Evolutionary conservation across 139 green algal genomes (phyloP).

Genomic region (Haematococcus lacustris): DNA sequence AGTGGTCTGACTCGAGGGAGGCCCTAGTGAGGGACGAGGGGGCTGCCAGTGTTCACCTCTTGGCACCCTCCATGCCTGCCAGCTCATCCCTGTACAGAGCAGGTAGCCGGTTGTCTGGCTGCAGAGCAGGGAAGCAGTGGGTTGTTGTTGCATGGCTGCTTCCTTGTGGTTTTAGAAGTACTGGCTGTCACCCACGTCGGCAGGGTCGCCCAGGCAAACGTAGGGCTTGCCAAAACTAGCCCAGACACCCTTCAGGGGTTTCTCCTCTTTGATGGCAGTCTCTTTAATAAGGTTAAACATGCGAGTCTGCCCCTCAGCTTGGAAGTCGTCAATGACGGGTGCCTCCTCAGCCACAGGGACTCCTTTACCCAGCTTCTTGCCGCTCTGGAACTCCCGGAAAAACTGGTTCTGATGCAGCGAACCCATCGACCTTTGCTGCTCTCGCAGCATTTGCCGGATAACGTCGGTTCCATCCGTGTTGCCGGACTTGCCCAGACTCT

Average conservation of each 20-base stretch:
- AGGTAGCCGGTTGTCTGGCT: constrained; percentile 20
- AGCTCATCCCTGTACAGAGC: constrained; percentile 25
- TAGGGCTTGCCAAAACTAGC: constrained; percentile 36
- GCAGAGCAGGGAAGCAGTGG: not conserved
- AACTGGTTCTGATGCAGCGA: constrained; percentile 33
- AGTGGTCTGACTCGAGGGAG: not conserved
- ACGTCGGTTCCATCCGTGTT: constrained; percentile 36
- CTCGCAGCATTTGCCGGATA: constrained; percentile 33
- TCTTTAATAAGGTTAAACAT: constrained; percentile 40
- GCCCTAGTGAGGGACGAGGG: not conserved
- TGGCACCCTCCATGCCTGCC: constrained; percentile 6
- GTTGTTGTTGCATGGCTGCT: too few relatives aligned
- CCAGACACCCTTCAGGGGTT: constrained; percentile 29
- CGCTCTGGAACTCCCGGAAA: constrained; percentile 34
- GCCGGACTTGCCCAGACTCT: constrained; percentile 15
- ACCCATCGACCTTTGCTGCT: constrained; percentile 27
- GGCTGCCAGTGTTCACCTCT: constrained; percentile 1
- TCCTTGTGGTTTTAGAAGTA: too few relatives aligned
- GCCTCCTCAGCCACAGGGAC: constrained; percentile 3
- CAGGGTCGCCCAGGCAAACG: constrained; percentile 23
- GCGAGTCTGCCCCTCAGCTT: constrained; percentile 34
- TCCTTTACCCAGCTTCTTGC: constrained; percentile 30
- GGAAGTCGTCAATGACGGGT: constrained; percentile 25
- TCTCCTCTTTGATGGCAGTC: constrained; percentile 31
- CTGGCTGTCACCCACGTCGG: constrained; percentile 7